Percentiles rank a stretch among this genome's conserved stretches.
Conservation (phyloP, 306 rosid genomes). For the Purshia tridentata region DNA sequence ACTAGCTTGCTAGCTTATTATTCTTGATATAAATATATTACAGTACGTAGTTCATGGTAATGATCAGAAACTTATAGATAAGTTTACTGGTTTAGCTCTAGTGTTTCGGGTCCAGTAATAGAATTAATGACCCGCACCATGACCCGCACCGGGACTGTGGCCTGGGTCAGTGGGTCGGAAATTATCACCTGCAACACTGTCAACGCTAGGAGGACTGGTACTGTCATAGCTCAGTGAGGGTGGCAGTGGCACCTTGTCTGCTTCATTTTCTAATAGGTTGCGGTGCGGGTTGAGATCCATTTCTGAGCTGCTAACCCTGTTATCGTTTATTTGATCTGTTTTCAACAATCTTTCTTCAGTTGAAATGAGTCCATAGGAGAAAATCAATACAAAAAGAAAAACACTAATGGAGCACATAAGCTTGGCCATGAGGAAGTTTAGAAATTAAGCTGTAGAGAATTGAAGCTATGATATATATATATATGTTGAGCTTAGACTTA, state of each 20-base stretch:
- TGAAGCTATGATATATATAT: too few species aligned
- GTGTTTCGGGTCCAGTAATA: constrained; percentile 33
- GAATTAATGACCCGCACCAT: constrained; percentile 76
- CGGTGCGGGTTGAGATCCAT: constrained; percentile 26
- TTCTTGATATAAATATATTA: too few species aligned
- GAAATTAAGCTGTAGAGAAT: neutral
- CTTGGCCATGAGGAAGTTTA: constrained; percentile 31
- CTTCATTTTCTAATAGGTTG: constrained; percentile 13
- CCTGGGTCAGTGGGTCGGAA: constrained; percentile 75
- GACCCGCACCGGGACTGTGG: constrained; percentile 93
- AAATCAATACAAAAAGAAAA: constrained; percentile 36
- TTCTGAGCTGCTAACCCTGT: too few species aligned
- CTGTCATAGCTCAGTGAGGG: neutral
- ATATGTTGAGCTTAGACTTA: too few species aligned
- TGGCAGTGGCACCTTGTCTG: neutral
- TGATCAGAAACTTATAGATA: constrained; percentile 1
- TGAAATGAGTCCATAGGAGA: constrained; percentile 22
- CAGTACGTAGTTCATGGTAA: neutral
- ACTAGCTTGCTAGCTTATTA: too few species aligned
- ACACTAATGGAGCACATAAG: constrained; percentile 17
- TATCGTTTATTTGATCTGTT: neutral
- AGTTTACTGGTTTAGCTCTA: constrained; percentile 28
- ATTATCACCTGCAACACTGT: constrained; percentile 32
- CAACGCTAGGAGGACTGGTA: neutral
- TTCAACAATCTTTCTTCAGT: constrained; percentile 40